Conservation (phyloP, 1,139 yeast genomes). For the Hemisphaericaspora subhashii region DNA sequence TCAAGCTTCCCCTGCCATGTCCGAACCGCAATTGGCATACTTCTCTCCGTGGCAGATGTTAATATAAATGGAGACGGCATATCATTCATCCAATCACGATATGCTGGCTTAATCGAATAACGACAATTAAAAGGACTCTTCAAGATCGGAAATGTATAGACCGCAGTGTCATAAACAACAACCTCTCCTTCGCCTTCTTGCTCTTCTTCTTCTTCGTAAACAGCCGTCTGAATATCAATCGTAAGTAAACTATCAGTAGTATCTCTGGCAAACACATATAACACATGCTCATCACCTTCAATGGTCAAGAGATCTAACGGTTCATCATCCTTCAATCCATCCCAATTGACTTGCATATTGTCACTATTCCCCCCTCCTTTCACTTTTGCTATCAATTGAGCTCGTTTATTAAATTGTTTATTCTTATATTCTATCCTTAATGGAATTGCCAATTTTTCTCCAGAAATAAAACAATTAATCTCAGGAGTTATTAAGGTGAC, state of each 20-base stretch:
- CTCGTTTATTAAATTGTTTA: constrained; percentile 8
- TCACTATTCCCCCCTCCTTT: constrained; percentile 6
- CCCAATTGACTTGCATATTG: constrained; percentile 37
- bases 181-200: constrained; percentile 13
- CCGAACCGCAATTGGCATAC: constrained; percentile 46
- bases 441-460: constrained; percentile 28
- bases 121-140: constrained; percentile 36
- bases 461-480: constrained; percentile 14
- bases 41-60: constrained; percentile 13
- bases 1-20: constrained; percentile 43
- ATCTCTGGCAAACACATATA: constrained; percentile 14
- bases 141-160: constrained; percentile 30
- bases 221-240: constrained; percentile 28
- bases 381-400: constrained; percentile 10
- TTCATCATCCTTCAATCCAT: constrained; percentile 43
- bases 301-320: constrained; percentile 24
- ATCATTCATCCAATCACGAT: constrained; percentile 24
- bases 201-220: constrained; percentile 19
- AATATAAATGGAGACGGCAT: constrained; percentile 48
- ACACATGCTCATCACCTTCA: constrained; percentile 11
- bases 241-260: constrained; percentile 6
- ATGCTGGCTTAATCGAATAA: constrained; percentile 40
- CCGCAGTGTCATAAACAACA: constrained; percentile 32
- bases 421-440: constrained; percentile 20
- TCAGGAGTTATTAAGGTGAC: constrained; percentile 11